phyloP scores from a whole-genome alignment of 2,329 filamentous ascomycete genomes.

The Rhinocladiella similis region DNA sequence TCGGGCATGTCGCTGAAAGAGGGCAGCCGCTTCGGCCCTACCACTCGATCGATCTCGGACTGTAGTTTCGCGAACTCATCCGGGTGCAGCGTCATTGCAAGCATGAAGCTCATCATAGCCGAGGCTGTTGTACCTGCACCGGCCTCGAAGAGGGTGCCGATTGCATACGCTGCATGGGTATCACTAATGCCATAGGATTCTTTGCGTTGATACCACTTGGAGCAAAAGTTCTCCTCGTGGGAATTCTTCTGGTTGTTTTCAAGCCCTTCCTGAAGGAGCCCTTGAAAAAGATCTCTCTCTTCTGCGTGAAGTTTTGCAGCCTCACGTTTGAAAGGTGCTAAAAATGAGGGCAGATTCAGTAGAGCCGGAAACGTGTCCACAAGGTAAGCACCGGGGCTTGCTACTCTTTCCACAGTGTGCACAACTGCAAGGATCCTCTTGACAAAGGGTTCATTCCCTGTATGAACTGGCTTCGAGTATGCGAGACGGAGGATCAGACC shows the following conservation, averaged over 20 bases:
- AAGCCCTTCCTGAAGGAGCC: too few relatives aligned
- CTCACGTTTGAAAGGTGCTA: slow-evolving; percentile 36
- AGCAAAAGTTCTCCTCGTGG: too few relatives aligned
- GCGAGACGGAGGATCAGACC: slow-evolving; percentile 39
- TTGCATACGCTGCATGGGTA: slow-evolving; percentile 43
- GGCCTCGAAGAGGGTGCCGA: slow-evolving; percentile 36
- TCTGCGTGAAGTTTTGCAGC: slow-evolving; percentile 26
- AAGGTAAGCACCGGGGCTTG: slow-evolving; percentile 38
- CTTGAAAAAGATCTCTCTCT: slow-evolving; percentile 32
- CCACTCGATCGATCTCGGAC: slow-evolving; percentile 38
- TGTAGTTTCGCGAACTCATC: slow-evolving; percentile 28
- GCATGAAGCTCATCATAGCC: slow-evolving; percentile 33
- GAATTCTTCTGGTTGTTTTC: too few relatives aligned
- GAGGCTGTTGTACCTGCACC: slow-evolving; percentile 33
- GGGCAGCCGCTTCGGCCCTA: slow-evolving; percentile 30
- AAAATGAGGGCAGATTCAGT: slow-evolving; percentile 28
- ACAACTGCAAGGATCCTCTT: slow-evolving; percentile 34
- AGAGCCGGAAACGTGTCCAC: slow-evolving; percentile 35
- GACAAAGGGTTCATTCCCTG: slow-evolving; percentile 22
- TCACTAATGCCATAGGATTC: slow-evolving; percentile 6
- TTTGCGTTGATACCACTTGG: too few relatives aligned
- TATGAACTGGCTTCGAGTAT: slow-evolving; percentile 34
- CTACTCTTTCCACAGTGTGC: slow-evolving; percentile 37
- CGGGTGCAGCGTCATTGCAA: slow-evolving; percentile 32
- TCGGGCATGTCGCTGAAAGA: slow-evolving; percentile 37